Conservation (phyloP, 768 basidiomycete genomes). For the Crepidotus variabilis region DNA sequence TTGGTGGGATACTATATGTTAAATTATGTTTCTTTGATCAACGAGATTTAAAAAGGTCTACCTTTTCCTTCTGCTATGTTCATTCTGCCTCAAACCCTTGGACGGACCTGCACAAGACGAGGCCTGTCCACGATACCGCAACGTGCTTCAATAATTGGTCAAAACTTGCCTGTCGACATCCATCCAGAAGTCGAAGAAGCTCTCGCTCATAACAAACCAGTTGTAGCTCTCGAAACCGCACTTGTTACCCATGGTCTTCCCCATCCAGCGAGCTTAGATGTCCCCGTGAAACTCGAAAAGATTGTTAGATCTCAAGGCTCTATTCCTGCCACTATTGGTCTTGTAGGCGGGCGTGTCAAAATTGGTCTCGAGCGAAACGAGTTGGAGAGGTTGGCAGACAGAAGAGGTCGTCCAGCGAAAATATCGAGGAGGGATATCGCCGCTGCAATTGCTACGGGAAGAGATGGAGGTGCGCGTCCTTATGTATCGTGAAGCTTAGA, state of each 20-base stretch:
- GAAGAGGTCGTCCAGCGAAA: slow-evolving; percentile 46
- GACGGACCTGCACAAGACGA: neutral
- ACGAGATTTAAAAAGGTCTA: too few relatives aligned
- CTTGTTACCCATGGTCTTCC: slow-evolving; percentile 93
- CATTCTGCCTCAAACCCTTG: too few relatives aligned
- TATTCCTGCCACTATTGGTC: slow-evolving; percentile 88
- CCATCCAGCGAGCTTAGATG: slow-evolving; percentile 69
- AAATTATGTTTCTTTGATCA: too few relatives aligned
- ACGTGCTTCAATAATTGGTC: neutral
- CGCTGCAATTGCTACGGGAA: slow-evolving; percentile 60
- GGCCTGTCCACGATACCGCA: slow-evolving; percentile 10
- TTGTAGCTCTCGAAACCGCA: slow-evolving; percentile 91
- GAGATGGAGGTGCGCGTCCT: slow-evolving; percentile 62
- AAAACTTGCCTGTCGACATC: slow-evolving; percentile 52
- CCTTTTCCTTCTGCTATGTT: too few relatives aligned
- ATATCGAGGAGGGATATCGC: slow-evolving; percentile 81
- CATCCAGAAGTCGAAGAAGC: slow-evolving; percentile 86
- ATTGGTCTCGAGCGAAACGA: slow-evolving; percentile 71
- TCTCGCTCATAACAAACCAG: slow-evolving; percentile 53
- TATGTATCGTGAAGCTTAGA: neutral
- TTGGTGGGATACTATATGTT: too few relatives aligned
- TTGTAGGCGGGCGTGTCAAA: slow-evolving; percentile 81
- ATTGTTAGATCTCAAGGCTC: slow-evolving; percentile 73
- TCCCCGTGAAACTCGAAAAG: slow-evolving; percentile 66
- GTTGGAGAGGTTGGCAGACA: slow-evolving; percentile 65